Base-by-base conservation (phyloP, 192 early-diverging fungal genomes). In the Mycoemilia scoparia region DNA sequence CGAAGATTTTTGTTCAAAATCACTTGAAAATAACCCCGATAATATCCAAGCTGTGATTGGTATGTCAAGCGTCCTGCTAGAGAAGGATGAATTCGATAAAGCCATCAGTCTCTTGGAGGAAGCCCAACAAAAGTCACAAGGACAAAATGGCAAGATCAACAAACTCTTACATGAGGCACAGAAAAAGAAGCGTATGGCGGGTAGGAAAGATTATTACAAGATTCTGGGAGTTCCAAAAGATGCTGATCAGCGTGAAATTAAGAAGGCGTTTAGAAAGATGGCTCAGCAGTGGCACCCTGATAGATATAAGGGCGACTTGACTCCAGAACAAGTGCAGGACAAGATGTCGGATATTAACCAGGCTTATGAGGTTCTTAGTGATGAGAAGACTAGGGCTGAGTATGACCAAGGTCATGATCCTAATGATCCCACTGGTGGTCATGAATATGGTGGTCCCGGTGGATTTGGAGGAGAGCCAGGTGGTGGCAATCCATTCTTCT, bases 341-440 rank as follows among this genome's bases (percentile, higher is more conserved):
- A 89, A 85, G 67, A 95, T 95, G 87, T 70, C 77, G 11, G 77
- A 82, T 12, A 79, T 97, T 40, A 95, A 97, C 45, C 70, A 77
- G 46, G 90, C 93, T 2, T 85, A 91, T 54, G 82, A 88, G 67
- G 76, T 90, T 2, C 59, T 84, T 48, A 71, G 50, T 41, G 59
- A 80, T 45, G 69, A 71, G 28, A 73, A 83, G 29, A 38, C 58
- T 27, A 67, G 71, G 24, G 51, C 61, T 19, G 66, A 66, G 29
- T 85, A 64, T 42, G 82, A 85, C 50, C 74, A 70, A 43, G 82
- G 82, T 8, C 58, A 73, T 30, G 82, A 85, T 51, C 82, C 82
- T 22, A 76, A 74, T 56, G 82, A 85, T 41, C 73, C 76, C 16
- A 59, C 45, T 5, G 59, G 51, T 23, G 67, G 70, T 23, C n/a